Evolutionary conservation across 305 asterid species (phyloP).

Genomic region (Ajuga reptans): DNA sequence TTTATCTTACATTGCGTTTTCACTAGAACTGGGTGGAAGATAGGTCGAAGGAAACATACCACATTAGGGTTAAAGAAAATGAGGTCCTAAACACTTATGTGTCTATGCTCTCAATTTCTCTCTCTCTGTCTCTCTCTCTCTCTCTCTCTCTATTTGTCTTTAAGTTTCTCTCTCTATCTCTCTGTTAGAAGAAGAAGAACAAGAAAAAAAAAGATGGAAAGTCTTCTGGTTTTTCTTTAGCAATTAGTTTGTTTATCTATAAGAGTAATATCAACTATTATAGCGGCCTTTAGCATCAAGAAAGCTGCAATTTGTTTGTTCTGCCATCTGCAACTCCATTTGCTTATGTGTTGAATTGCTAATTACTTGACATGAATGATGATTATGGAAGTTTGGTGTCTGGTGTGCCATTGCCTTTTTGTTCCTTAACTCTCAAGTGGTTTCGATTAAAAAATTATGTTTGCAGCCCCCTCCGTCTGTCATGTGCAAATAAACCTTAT

Average conservation of each 20-base stretch:
- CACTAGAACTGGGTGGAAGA: not conserved
- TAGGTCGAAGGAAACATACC: not conserved
- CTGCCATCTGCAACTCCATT: not conserved
- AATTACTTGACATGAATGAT: slow-evolving; percentile 4
- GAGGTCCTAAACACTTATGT: not conserved
- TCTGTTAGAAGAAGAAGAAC: no score
- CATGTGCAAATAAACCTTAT: not conserved
- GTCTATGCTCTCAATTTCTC: not conserved
- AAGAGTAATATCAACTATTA: no score
- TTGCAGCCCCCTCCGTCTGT: not conserved
- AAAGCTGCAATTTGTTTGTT: not conserved
- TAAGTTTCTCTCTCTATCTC: no score
- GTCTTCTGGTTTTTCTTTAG: no score
- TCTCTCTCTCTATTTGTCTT: no score
- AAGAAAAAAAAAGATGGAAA: no score
- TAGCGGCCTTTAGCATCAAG: not conserved
- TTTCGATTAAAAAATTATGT: not conserved
- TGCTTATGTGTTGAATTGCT: not conserved
- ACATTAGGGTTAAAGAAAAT: not conserved
- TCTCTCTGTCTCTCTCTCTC: no score
- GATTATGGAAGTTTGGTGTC: not conserved
- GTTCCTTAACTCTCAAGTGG: not conserved
- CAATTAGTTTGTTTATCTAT: no score
- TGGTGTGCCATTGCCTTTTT: not conserved
- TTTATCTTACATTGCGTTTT: not conserved